A percentile compares a stretch with the other conserved stretches of the same genome.
Evolutionary conservation across 345 rosid genomes (phyloP).

Genomic region (Odontarrhena argentea): DNA sequence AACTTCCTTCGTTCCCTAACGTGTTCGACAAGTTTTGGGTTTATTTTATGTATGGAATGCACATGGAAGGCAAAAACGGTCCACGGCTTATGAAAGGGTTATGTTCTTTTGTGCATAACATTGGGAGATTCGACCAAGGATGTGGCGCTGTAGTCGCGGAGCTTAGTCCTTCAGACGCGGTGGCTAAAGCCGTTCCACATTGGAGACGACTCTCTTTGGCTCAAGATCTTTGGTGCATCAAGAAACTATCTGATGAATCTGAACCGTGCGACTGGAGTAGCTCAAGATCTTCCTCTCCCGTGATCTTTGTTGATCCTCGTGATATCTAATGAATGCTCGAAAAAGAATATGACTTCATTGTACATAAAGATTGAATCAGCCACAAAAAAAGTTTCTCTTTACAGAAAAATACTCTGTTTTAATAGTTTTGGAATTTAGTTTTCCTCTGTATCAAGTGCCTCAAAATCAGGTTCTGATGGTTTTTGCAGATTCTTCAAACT

Average conservation of each 20-base stretch:
- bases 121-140: conserved; percentile 61
- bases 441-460: conserved; percentile 26
- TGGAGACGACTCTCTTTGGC: conserved; percentile 72
- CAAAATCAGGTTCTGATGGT: conserved; percentile 79
- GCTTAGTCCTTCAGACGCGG: conserved; percentile 60
- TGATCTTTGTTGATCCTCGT: conserved; percentile 77
- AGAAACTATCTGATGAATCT: conserved; percentile 42
- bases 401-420: conserved; percentile 1
- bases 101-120: conserved; percentile 63
- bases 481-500: conserved; percentile 55
- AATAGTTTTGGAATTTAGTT: conserved; percentile 1
- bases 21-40: conserved; percentile 67
- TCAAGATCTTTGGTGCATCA: conserved; percentile 75
- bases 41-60: conserved; percentile 60
- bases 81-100: conserved; percentile 57
- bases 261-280: conserved; percentile 49
- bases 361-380: conserved; percentile 9
- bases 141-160: conserved; percentile 70
- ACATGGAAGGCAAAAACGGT: conserved; percentile 64
- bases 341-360: not conserved
- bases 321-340: conserved; percentile 45
- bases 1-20: conserved; percentile 69
- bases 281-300: conserved; percentile 38
- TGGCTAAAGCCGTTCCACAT: conserved; percentile 58
- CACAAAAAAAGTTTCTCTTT: not conserved